Evolutionary conservation across 192 early-diverging fungal genomes (phyloP), one percentile per base, ranked within the genome.

Genomic region (Fimicolochytrium jonesii): DNA sequence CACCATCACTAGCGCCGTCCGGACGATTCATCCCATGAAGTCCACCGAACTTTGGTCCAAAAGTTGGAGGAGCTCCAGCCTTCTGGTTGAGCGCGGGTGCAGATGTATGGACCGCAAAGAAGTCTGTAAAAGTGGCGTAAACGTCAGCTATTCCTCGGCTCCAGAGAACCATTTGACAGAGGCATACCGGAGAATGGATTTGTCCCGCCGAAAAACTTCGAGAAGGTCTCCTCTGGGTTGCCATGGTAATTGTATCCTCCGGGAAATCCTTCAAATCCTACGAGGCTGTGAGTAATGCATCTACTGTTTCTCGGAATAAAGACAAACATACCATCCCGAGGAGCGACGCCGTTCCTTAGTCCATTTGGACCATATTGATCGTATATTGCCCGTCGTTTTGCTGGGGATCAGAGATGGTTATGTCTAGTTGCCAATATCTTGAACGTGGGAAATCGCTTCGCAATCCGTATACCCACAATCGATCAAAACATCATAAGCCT

Each of bases 41-140:
- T 3, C 82, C 82, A 35, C 79, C 79, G 66, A 84, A 82, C 39
- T 76, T 77, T 50, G 53, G 36, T 13, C 82, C 82, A 71, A 84
- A 84, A 23, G 59, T 57, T 26, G 70, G 47, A 11, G 75, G 35
- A 28, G 45, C 56, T 9, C 70, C 37, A 4, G 59, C 26, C 18
- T 56, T 17, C 57, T 36, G 18, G 26, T 11, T 42, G 5, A 29
- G n/a, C 50, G 26, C 59, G 17, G 52, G 42, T 17, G 57, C 18
- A 5, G 61, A 73, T 17, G 61, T 71, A 45, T 79, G 73, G 22
- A 62, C 62, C 6, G 68, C 55, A 61, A 76, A 81, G 61, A 76
- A 77, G 43, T 79, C 76, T 69, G 49, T n/a, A n/a, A n/a, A n/a
- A n/a, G n/a, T n/a, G n/a, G 29, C 3, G 35, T 36, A 56, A 54